Evolutionary conservation across 106 monocot species (phyloP), one percentile per base, ranked within the genome.

Genomic region (Posidonia australis): DNA sequence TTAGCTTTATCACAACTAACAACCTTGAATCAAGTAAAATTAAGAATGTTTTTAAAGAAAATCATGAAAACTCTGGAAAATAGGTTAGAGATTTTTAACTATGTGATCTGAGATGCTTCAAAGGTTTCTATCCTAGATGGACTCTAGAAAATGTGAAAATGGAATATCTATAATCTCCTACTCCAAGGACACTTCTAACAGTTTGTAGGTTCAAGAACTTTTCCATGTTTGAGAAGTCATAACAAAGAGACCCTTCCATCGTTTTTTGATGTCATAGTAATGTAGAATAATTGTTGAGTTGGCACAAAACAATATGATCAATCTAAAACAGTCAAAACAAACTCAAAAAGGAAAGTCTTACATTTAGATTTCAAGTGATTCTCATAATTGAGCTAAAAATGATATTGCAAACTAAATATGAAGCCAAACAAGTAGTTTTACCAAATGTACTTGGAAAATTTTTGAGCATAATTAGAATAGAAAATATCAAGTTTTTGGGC

Each of bases 211-310:
- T 87, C 23, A 98, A 77, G 69, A 98, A 98, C 48, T 83, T 84
- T 28, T 98, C 96, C 96, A 90, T 74, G 78, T 84, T 84, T 31
- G 96, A 98, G 72, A 98, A 90, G 76, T 96, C 94, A 75, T 96
- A 96, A 61, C n/a, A 90, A 96, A 9, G 82, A 7, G 67, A 73
- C 11, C 90, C 90, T 60, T 64, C 81, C 90, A 98, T 64, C 80
- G 65, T 74, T 87, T 98, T 52, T 90, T 92, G 5, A 92, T 74
- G 44, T 92, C 84, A 62, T 92, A 92, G 41, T 87, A 80, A 87
- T 92, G 87, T 92, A 64, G 9, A 22, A 27, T 42, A 4, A 69
- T 44, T 4, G 25, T 24, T 44, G 9, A 5, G 58, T 23, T 32
- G 12, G 41, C 30, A 26, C n/a, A 13, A 21, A 20, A 20, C 36